phyloP scores from a whole-genome alignment of 2,329 filamentous ascomycete species.

The Decorospora gaudefroyi region DNA sequence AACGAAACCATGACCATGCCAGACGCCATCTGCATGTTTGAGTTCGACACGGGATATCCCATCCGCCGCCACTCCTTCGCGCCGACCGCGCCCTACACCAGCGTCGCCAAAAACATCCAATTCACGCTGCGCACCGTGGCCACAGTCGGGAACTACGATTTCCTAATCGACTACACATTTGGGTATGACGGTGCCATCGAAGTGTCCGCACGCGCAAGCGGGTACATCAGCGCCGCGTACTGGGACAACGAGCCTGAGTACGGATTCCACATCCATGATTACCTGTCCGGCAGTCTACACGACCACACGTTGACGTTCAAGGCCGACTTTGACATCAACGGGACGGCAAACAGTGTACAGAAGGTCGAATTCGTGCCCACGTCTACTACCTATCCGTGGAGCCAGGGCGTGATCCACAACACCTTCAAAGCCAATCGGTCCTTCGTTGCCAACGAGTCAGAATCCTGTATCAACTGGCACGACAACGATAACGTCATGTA shows the following conservation, averaged over 20 bases:
- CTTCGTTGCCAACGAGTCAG: constrained; percentile 47
- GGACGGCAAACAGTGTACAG: constrained; percentile 44
- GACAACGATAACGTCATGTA: constrained; percentile 55
- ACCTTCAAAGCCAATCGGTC: constrained; percentile 58
- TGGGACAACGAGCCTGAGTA: constrained; percentile 40
- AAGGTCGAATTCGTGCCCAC: constrained; percentile 48
- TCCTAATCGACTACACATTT: constrained; percentile 36
- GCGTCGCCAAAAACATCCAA: constrained; percentile 40
- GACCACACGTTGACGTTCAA: constrained; percentile 52
- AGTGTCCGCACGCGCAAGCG: constrained; percentile 32
- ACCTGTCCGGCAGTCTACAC: constrained; percentile 42
- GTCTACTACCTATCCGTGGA: constrained; percentile 56
- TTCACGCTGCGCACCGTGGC: constrained; percentile 55
- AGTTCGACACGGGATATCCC: constrained; percentile 34
- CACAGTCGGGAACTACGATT: constrained; percentile 53
- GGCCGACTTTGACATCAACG: constrained; percentile 49
- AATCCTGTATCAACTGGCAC: constrained; percentile 53
- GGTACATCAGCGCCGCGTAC: constrained; percentile 37
- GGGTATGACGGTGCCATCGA: constrained; percentile 37
- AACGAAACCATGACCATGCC: constrained; percentile 51
- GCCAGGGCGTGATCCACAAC: constrained; percentile 53
- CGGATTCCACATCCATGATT: constrained; percentile 48
- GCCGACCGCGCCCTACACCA: constrained; percentile 27
- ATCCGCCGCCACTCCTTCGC: constrained; percentile 37
- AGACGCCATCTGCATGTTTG: constrained; percentile 47